A percentile compares a stretch with the other conserved stretches of the same genome.
phyloP scores from a whole-genome alignment of 495 filamentous ascomycete species.

The Rhypophila decipiens region DNA sequence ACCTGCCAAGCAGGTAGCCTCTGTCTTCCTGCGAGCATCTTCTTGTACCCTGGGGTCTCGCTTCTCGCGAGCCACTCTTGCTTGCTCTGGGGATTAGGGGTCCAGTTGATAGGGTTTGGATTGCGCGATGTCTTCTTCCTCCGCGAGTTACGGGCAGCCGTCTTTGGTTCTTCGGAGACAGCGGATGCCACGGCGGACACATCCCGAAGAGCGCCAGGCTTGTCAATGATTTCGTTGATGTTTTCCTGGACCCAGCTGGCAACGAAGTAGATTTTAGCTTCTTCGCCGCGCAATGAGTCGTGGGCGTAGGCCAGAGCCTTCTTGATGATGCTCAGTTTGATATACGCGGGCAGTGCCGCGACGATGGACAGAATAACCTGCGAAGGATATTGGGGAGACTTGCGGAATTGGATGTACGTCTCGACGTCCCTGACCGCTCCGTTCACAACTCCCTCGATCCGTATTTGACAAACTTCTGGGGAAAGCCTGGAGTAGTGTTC shows the following conservation, averaged over 20 bases:
- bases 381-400: conserved; percentile 60
- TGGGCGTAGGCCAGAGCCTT: conserved; percentile 63
- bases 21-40: conserved; percentile 63
- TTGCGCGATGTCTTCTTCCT: conserved; percentile 39
- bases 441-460: conserved; percentile 40
- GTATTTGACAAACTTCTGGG: conserved; percentile 57
- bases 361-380: conserved; percentile 69
- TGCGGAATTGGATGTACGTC: conserved; percentile 44
- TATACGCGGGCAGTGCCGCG: conserved; percentile 76
- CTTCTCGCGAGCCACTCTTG: conserved; percentile 42
- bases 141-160: conserved; percentile 14
- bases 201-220: conserved; percentile 74
- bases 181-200: conserved; percentile 64
- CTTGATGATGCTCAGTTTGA: conserved; percentile 81
- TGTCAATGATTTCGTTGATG: conserved; percentile 66
- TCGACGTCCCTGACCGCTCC: conserved; percentile 37
- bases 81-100: conserved; percentile 30
- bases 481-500: conserved; percentile 54
- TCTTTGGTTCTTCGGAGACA: conserved; percentile 40
- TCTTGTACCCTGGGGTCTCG: conserved; percentile 52
- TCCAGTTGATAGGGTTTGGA: conserved; percentile 45
- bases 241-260: conserved; percentile 85
- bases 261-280: conserved; percentile 79
- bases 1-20: conserved; percentile 84
- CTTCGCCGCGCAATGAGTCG: conserved; percentile 64